A percentile compares a stretch with the other conserved stretches of the same genome.
These are phyloP conservation scores for Lentinula guzmanii DNA, from an alignment of 768 basidiomycete genomes.

Conservation along the genomic window DNA sequence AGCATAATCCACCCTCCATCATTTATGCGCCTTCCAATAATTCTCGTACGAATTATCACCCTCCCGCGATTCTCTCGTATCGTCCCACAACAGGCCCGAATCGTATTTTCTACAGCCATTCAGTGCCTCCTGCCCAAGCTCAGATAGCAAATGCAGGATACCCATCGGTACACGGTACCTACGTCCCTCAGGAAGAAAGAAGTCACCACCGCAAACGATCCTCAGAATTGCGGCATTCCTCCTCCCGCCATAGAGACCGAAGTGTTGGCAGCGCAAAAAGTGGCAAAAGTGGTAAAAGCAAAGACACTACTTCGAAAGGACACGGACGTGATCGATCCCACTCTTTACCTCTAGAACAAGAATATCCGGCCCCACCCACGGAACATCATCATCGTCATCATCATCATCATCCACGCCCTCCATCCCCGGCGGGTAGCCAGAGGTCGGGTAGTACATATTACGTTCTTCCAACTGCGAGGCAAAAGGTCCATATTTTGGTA, in stretches of 20 bases:
- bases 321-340: constrained; percentile 21
- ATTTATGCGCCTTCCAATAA: constrained; percentile 54
- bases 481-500: constrained; percentile 72
- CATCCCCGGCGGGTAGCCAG: constrained; percentile 39
- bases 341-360: constrained; percentile 15
- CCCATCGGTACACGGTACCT: constrained; percentile 36
- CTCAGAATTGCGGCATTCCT: constrained; percentile 17
- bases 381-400: background rate
- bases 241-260: constrained; percentile 32
- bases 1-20: constrained; percentile 48
- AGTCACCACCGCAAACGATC: constrained; percentile 18
- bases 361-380: constrained; percentile 6
- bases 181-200: constrained; percentile 14
- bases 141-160: constrained; percentile 28
- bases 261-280: constrained; percentile 16
- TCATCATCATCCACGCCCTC: constrained; percentile 7
- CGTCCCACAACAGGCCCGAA: constrained; percentile 47
- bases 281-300: constrained; percentile 14
- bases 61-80: constrained; percentile 54
- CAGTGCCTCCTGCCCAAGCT: constrained; percentile 37
- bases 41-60: constrained; percentile 46
- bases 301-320: constrained; percentile 12
- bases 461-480: constrained; percentile 62
- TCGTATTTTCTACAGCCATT: constrained; percentile 65
- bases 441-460: constrained; percentile 72